These are phyloP conservation scores for Aquanectria penicillioides DNA, from an alignment of 2,329 filamentous ascomycete genomes.

Conservation along the genomic window DNA sequence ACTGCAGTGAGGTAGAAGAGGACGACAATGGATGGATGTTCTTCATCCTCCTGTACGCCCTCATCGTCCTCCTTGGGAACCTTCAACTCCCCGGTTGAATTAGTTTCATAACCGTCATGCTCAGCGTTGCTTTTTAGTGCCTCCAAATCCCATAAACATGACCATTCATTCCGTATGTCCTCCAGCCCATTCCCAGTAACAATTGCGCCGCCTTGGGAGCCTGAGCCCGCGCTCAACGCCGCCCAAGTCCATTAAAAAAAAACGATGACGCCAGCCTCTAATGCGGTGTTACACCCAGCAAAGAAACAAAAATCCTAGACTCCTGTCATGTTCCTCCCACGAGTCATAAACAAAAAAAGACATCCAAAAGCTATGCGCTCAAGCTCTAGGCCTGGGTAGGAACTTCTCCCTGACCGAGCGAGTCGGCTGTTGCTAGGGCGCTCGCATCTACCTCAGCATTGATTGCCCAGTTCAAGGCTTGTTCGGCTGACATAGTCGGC, in stretches of 20 bases:
- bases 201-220: slow-evolving; percentile 31
- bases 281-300: slow-evolving; percentile 35
- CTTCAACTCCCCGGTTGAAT: slow-evolving; percentile 36
- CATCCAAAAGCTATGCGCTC: not conserved
- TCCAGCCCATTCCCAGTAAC: slow-evolving; percentile 24
- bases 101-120: slow-evolving; percentile 39
- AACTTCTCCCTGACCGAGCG: slow-evolving; percentile 26
- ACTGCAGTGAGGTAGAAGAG: slow-evolving; percentile 14
- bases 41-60: slow-evolving; percentile 12
- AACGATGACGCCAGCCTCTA: slow-evolving; percentile 27
- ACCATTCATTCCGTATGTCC: slow-evolving; percentile 15
- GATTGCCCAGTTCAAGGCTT: slow-evolving; percentile 43
- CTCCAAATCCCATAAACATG: slow-evolving; percentile 20
- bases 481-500: slow-evolving; percentile 42
- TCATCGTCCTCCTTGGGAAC: slow-evolving; percentile 22
- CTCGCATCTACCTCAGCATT: slow-evolving; percentile 39
- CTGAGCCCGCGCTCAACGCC: slow-evolving; percentile 36
- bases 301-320: slow-evolving; percentile 27
- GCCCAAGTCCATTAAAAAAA: slow-evolving; percentile 9
- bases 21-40: slow-evolving; percentile 14
- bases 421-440: slow-evolving; percentile 24
- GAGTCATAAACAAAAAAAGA: slow-evolving; percentile 16
- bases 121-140: slow-evolving; percentile 36
- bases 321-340: slow-evolving; percentile 7
- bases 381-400: slow-evolving; percentile 30